Percentiles rank a stretch among this genome's conserved stretches.
Conservation (phyloP, 2,329 filamentous ascomycete species). For the Trichoderma sp. region DNA sequence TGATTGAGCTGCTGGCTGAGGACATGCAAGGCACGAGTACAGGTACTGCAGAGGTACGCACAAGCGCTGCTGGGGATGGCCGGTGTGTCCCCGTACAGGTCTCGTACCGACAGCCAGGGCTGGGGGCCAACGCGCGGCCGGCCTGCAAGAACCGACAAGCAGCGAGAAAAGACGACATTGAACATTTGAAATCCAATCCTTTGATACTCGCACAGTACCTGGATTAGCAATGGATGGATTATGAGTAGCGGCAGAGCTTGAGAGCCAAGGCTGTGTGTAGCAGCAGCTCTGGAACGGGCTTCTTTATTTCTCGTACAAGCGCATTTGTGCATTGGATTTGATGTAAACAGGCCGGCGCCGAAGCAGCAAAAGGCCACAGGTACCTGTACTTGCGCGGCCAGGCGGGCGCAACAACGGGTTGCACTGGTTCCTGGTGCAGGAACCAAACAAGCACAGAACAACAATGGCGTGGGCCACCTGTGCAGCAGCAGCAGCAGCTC, state of each 20-base stretch:
- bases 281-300: not conserved
- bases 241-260: not conserved
- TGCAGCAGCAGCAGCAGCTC: conserved; percentile 1
- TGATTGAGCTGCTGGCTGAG: not conserved
- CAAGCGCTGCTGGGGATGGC: not conserved
- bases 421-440: conserved; percentile 20
- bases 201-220: not conserved
- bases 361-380: not conserved
- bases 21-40: not conserved
- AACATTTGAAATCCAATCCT: not conserved
- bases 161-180: not conserved
- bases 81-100: not conserved
- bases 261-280: not conserved
- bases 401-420: conserved; percentile 13
- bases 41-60: not conserved
- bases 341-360: not conserved
- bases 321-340: not conserved
- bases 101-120: not conserved
- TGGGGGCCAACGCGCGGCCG: conserved; percentile 15
- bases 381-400: not conserved
- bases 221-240: not conserved
- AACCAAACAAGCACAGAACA: conserved; percentile 3
- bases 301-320: not conserved
- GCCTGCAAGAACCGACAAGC: not conserved
- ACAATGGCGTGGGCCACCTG: not conserved